phyloP scores from a whole-genome alignment of 2,329 filamentous ascomycete species.

The Penicillium rolfsii region DNA sequence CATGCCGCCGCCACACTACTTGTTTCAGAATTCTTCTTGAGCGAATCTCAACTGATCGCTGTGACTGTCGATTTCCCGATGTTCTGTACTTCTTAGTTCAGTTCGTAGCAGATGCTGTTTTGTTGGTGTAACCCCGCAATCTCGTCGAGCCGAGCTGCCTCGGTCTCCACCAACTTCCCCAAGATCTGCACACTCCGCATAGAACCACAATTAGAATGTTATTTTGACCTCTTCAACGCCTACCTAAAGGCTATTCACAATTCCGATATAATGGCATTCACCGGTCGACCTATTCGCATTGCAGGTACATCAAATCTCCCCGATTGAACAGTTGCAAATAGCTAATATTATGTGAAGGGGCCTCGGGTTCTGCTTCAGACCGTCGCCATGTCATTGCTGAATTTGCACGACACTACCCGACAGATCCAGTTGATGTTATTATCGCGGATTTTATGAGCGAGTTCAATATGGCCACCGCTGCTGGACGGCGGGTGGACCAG shows the following conservation, averaged over 20 bases:
- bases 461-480: slow-evolving; percentile 56
- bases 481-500: slow-evolving; percentile 45
- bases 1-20: background rate
- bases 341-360: slow-evolving; percentile 31
- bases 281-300: slow-evolving; percentile 29
- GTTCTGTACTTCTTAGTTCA: background rate
- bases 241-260: background rate
- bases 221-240: background rate
- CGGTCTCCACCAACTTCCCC: slow-evolving; percentile 11
- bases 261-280: slow-evolving; percentile 21
- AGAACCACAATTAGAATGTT: background rate
- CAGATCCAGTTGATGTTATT: slow-evolving; percentile 53
- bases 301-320: slow-evolving; percentile 20
- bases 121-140: slow-evolving; percentile 21
- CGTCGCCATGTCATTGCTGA: slow-evolving; percentile 50
- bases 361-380: slow-evolving; percentile 52
- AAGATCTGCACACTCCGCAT: background rate
- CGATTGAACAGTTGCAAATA: background rate
- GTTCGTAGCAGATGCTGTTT: slow-evolving; percentile 1
- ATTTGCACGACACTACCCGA: slow-evolving; percentile 43
- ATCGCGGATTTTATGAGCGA: slow-evolving; percentile 55
- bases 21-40: background rate
- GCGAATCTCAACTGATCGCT: background rate
- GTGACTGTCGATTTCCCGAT: too few species aligned
- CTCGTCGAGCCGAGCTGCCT: slow-evolving; percentile 21